Evolutionary conservation across 805 yeast species (phyloP).

Genomic region (Candida endomychidarum): DNA sequence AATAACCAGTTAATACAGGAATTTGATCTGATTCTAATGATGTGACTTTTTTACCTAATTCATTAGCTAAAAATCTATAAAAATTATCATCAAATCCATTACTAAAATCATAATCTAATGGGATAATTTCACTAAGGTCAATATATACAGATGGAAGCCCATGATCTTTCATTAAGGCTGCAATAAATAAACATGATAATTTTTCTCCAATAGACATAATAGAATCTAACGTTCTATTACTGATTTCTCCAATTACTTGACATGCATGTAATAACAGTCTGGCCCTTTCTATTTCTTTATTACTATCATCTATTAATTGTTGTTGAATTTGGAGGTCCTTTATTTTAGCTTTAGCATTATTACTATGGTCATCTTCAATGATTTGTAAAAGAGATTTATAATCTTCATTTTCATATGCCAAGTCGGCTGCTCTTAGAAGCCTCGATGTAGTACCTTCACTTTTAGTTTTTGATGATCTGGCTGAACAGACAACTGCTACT

Average conservation of each 20-base stretch:
- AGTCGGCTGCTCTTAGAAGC: constrained; percentile 78
- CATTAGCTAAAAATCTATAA: constrained; percentile 54
- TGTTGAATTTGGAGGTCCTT: constrained; percentile 44
- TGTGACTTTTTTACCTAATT: constrained; percentile 51
- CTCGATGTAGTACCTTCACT: constrained; percentile 95
- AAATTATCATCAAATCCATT: constrained; percentile 67
- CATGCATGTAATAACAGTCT: constrained; percentile 79
- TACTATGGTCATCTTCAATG: constrained; percentile 74
- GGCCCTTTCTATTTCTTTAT: constrained; percentile 65
- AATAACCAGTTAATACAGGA: constrained; percentile 95
- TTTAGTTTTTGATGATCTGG: constrained; percentile 87
- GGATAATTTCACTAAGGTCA: constrained; percentile 73
- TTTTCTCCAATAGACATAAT: constrained; percentile 95
- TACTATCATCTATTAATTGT: constrained; percentile 58
- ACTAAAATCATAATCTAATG: constrained; percentile 55
- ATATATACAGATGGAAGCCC: constrained; percentile 78
- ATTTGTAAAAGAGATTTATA: constrained; percentile 59
- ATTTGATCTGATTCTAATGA: constrained; percentile 47
- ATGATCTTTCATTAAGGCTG: constrained; percentile 77
- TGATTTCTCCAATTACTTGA: constrained; percentile 86
- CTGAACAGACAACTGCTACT: constrained; percentile 95
- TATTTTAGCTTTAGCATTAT: constrained; percentile 64
- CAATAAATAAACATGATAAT: constrained; percentile 84
- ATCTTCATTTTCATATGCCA: constrained; percentile 61
- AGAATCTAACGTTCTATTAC: constrained; percentile 81